Evolutionary conservation across 2,329 filamentous ascomycete genomes (phyloP), one percentile per base, ranked within the genome.

Genomic region (Phyllosticta capitalensis): DNA sequence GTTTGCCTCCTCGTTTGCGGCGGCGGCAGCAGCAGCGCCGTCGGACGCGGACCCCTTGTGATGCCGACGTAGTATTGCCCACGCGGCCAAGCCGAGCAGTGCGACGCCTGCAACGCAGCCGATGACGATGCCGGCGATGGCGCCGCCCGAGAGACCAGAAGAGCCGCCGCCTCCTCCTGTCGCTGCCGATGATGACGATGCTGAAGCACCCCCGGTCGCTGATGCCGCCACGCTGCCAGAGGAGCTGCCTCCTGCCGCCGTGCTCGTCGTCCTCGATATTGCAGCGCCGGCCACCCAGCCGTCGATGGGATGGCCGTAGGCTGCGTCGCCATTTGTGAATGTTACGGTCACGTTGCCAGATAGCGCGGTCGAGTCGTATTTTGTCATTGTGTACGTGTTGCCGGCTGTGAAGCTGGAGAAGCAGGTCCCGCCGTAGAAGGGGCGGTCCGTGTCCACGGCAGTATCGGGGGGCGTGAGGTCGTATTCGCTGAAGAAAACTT

Each of bases 301-400:
- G 51, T 70, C 68, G 54, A 70, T 68, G 20, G 67, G 66, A 58
- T 68, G 65, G 2, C 66, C 68, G 30, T 63, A 69, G 1, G 66
- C 65, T 54, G 69, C 63, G 6, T 60, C 53, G 33, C 26, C 50
- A 12, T 58, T 21, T 9, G 24, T 60, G 28, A 52, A 58, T 9
- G 64, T 63, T 5, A 45, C 64, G 10, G 24, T 20, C 7, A 55
- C 45, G 5, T 55, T 52, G 26, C 55, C 58, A 4, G 64, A 65
- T 5, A 63, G 30, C 24, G 64, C 65, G 7, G 50, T 54, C 5
- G 7, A 52, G 52, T 67, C 61, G 62, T 66, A 70, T 7, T 61
- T 63, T 1, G 64, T 58, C 2, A 67, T 64, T 14, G 62, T 64
- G 30, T 63, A 61, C 14, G 63, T 65, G 2, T 58, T 54, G 5